phyloP scores from a whole-genome alignment of 306 rosid genomes.

The Alnus rubra region DNA sequence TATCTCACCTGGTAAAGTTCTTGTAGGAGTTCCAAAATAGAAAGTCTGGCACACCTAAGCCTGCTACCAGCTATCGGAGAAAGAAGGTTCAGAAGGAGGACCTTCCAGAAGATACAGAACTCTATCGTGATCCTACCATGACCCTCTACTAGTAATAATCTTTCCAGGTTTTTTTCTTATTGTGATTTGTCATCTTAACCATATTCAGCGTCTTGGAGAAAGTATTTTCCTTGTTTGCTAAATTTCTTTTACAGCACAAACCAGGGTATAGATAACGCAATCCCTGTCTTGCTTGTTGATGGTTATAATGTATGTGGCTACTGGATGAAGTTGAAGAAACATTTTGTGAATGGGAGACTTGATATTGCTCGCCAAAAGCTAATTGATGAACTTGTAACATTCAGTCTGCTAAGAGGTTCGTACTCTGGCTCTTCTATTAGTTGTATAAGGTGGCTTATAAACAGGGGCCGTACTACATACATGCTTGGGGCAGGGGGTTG shows the following conservation, averaged over 20 bases:
- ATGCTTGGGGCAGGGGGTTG: no score
- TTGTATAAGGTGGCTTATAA: background rate
- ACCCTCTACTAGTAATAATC: conserved; percentile 72
- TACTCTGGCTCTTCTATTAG: background rate
- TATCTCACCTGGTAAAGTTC: conserved; percentile 25
- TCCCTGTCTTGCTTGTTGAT: conserved; percentile 88
- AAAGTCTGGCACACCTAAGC: conserved; percentile 58
- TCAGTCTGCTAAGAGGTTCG: conserved; percentile 80
- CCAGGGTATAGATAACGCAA: conserved; percentile 65
- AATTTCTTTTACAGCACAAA: conserved; percentile 55
- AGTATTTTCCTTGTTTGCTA: conserved; percentile 12
- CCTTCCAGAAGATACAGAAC: conserved; percentile 42
- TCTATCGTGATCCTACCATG: conserved; percentile 71
- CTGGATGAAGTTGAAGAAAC: conserved; percentile 88
- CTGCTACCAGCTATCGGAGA: conserved; percentile 84
- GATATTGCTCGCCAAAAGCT: conserved; percentile 85
- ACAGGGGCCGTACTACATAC: background rate
- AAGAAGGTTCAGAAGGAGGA: conserved; percentile 74
- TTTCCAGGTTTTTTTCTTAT: conserved; percentile 28
- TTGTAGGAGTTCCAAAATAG: conserved; percentile 70
- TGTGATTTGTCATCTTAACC: background rate
- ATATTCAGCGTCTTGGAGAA: conserved; percentile 3
- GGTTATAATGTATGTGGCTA: conserved; percentile 95
- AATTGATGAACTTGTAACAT: conserved; percentile 72
- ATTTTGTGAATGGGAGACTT: conserved; percentile 71